A percentile compares a stretch with the other conserved stretches of the same genome.
Conservation (phyloP, 352 stramenopile species). For the Chrysophaeum taylorii region DNA sequence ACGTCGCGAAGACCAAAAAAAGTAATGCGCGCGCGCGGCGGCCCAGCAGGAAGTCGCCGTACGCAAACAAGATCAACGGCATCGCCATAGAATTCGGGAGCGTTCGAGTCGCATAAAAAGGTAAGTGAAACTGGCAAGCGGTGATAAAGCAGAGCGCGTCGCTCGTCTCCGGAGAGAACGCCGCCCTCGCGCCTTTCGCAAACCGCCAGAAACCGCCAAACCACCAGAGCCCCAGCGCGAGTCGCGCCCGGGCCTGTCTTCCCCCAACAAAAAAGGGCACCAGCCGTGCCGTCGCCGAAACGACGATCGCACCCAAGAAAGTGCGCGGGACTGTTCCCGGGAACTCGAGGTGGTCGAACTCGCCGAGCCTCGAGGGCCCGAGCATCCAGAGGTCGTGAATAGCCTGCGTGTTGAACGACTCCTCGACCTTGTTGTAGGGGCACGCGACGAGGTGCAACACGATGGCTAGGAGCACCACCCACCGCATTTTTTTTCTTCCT, state of each 20-base stretch:
- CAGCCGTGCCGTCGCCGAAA: slow-evolving; percentile 35
- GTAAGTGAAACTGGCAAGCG: slow-evolving; percentile 87
- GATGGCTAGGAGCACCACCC: slow-evolving; percentile 15
- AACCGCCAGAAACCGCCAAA: neutral
- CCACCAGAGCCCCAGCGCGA: neutral
- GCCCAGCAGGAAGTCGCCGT: slow-evolving; percentile 45
- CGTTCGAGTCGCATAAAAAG: slow-evolving; percentile 91
- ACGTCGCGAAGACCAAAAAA: slow-evolving; percentile 75
- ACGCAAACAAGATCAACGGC: slow-evolving; percentile 48
- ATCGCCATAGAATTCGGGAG: slow-evolving; percentile 95
- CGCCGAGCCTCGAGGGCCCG: slow-evolving; percentile 29
- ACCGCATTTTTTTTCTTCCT: no score
- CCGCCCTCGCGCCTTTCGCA: neutral
- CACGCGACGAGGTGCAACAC: slow-evolving; percentile 28
- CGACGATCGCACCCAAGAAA: slow-evolving; percentile 74
- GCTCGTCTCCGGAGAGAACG: neutral
- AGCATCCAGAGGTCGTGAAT: slow-evolving; percentile 78
- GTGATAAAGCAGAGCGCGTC: slow-evolving; percentile 60
- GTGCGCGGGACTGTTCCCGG: slow-evolving; percentile 93
- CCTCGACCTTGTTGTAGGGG: slow-evolving; percentile 81
- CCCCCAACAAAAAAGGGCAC: neutral
- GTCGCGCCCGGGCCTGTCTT: neutral
- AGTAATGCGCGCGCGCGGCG: slow-evolving; percentile 46
- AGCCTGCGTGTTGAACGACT: slow-evolving; percentile 96
- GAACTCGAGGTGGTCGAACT: slow-evolving; percentile 93